A percentile compares a stretch with the other conserved stretches of the same genome.
These are phyloP conservation scores for Ustilago loliicola DNA, from an alignment of 1,284 basidiomycete species.

Conservation along the genomic window DNA sequence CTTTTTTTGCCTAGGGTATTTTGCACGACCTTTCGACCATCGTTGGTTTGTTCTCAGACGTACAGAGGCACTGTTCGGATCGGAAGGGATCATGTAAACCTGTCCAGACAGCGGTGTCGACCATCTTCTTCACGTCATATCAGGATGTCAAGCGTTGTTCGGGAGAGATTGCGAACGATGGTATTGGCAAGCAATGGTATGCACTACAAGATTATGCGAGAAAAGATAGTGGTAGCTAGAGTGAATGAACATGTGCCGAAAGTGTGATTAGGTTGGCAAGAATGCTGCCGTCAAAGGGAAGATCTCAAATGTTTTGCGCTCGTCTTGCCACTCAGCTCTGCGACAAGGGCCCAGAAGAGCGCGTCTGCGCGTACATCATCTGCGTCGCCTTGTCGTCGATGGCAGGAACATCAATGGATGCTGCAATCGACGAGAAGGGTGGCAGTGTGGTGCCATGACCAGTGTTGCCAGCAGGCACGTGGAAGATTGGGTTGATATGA, in stretches of 20 bases:
- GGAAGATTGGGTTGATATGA: conserved; percentile 57
- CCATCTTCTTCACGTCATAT: too few relatives aligned
- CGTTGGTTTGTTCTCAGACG: too few relatives aligned
- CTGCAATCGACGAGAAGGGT: conserved; percentile 61
- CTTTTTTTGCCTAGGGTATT: not conserved
- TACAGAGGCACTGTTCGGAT: too few relatives aligned
- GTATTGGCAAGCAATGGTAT: conserved; percentile 40
- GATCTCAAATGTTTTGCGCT: not conserved
- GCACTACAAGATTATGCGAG: conserved; percentile 31
- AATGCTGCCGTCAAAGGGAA: not conserved
- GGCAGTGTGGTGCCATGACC: conserved; percentile 50
- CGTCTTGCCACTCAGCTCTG: conserved; percentile 16
- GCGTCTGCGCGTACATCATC: conserved; percentile 44
- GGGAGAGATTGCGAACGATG: conserved; percentile 17
- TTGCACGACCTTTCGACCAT: not conserved
- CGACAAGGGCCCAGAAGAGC: conserved; percentile 26
- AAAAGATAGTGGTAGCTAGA: conserved; percentile 15
- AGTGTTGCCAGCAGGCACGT: conserved; percentile 34
- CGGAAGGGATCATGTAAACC: too few relatives aligned
- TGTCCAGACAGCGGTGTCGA: too few relatives aligned
- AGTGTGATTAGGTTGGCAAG: not conserved
- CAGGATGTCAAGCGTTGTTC: too few relatives aligned
- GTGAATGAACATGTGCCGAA: not conserved
- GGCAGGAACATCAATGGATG: conserved; percentile 39
- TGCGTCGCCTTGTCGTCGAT: conserved; percentile 38